A percentile compares a stretch with the other conserved stretches of the same genome.
phyloP scores from a whole-genome alignment of 2,329 filamentous ascomycete genomes.

The Colletotrichum cordylinicola region DNA sequence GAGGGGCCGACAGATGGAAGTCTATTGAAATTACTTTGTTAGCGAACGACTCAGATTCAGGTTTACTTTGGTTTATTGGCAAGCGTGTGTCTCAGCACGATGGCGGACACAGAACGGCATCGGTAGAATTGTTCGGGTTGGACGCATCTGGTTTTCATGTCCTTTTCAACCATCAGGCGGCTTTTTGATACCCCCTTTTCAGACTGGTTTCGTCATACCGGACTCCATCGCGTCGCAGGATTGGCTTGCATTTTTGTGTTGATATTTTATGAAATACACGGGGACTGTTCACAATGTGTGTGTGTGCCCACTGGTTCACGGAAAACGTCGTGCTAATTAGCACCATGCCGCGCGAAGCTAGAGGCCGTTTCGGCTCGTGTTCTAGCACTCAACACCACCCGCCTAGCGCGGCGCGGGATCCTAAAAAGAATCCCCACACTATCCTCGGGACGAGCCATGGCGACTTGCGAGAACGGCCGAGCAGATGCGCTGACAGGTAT shows the following conservation, averaged over 20 bases:
- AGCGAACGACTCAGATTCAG: background rate
- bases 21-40: background rate
- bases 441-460: constrained; percentile 2
- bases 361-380: background rate
- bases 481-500: background rate
- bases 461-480: background rate
- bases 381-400: background rate
- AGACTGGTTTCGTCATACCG: background rate
- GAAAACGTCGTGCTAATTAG: background rate
- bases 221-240: background rate
- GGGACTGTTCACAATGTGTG: background rate
- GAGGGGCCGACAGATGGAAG: background rate
- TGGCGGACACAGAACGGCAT: background rate
- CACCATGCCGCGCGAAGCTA: background rate
- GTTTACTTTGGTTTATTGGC: background rate
- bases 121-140: background rate
- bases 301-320: background rate
- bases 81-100: background rate
- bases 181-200: constrained; percentile 1
- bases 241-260: background rate
- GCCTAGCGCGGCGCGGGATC: constrained; percentile 2
- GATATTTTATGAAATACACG: background rate
- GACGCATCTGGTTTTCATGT: background rate
- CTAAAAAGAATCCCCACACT: background rate
- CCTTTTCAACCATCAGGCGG: background rate